A percentile compares a stretch with the other conserved stretches of the same genome.
Evolutionary conservation across 768 basidiomycete genomes (phyloP).

Genomic region (Cubamyces sp.): DNA sequence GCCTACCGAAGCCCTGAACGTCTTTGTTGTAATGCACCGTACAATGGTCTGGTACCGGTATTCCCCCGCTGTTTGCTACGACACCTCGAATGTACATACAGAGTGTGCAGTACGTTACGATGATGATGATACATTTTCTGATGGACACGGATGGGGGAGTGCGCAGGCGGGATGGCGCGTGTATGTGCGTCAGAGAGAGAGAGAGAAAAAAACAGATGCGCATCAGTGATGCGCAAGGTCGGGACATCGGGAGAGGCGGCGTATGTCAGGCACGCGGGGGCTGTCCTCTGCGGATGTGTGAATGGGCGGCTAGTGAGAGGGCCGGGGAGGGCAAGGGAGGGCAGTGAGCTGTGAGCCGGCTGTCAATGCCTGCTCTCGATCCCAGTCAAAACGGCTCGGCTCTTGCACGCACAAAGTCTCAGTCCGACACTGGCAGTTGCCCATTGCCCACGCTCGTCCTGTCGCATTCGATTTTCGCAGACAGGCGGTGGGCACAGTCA

Average conservation of each 20-base stretch:
- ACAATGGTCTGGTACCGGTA: constrained; percentile 17
- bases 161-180: background rate
- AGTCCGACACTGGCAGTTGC: background rate
- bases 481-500: no score
- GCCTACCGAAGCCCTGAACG: constrained; percentile 2
- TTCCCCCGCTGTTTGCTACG: constrained; percentile 9
- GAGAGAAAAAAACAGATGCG: background rate
- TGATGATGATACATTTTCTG: constrained; percentile 25
- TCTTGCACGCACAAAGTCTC: background rate
- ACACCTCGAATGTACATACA: constrained; percentile 19
- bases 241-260: constrained; percentile 9
- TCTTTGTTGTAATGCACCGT: constrained; percentile 24
- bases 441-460: background rate
- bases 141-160: constrained; percentile 12
- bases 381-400: constrained; percentile 20
- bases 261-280: constrained; percentile 18
- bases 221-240: constrained; percentile 24
- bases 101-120: constrained; percentile 22
- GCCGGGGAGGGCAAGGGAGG: no score
- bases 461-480: background rate
- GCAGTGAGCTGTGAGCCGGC: constrained; percentile 19
- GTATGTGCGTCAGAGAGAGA: background rate
- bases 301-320: background rate
- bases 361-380: background rate
- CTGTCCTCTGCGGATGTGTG: background rate